A percentile compares a stretch with the other conserved stretches of the same genome.
phyloP scores from a whole-genome alignment of 2,329 filamentous ascomycete genomes.

The Tolypocladium ovalisporum region DNA sequence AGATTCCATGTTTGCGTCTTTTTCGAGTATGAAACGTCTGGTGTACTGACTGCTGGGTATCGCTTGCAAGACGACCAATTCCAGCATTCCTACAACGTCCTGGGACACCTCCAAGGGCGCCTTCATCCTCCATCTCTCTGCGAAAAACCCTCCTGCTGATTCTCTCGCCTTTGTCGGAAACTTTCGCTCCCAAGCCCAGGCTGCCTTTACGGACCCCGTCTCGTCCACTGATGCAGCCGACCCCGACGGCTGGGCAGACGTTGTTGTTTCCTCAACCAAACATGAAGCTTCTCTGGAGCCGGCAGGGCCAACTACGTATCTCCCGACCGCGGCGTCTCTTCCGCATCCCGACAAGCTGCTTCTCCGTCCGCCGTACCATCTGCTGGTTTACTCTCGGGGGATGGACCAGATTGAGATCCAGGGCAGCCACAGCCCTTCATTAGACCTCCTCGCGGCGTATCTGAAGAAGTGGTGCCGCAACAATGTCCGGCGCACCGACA shows the following conservation, averaged over 20 bases:
- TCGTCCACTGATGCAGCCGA: not conserved
- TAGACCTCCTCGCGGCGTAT: constrained; percentile 34
- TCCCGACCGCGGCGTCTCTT: constrained; percentile 30
- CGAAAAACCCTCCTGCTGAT: not conserved
- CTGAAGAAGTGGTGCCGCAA: constrained; percentile 34
- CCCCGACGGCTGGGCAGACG: constrained; percentile 8
- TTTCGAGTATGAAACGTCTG: not conserved
- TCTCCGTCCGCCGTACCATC: constrained; percentile 34
- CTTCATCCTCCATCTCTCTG: not conserved
- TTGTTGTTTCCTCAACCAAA: not conserved
- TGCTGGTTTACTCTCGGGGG: constrained; percentile 22
- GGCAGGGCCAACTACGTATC: constrained; percentile 7
- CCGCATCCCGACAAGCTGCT: constrained; percentile 37
- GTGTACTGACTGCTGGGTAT: not conserved
- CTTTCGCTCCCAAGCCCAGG: not conserved
- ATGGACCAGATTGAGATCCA: constrained; percentile 27
- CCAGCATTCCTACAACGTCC: not conserved
- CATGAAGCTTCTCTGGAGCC: not conserved
- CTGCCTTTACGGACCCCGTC: not conserved
- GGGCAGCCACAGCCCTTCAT: constrained; percentile 34
- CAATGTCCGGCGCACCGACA: constrained; percentile 26
- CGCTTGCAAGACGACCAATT: not conserved
- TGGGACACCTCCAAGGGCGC: not conserved
- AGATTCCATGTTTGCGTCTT: not conserved
- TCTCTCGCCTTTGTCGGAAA: not conserved